Evolutionary conservation across 2,329 filamentous ascomycete species (phyloP).

Genomic region (Tolypocladium guangdongense): DNA sequence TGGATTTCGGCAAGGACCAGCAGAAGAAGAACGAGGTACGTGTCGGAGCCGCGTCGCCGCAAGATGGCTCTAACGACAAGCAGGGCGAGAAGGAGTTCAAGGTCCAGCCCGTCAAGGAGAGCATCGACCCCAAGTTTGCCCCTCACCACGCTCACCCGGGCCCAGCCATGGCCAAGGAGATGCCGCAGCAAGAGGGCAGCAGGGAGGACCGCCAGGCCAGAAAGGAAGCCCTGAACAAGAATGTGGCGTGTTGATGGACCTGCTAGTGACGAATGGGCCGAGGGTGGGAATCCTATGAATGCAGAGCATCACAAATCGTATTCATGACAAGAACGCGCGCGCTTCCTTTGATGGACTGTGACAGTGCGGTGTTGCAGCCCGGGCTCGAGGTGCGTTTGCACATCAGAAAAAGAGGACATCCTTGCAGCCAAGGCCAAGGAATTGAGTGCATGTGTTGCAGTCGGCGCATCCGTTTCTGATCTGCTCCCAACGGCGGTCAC

Average conservation of each 20-base stretch:
- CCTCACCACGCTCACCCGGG: slow-evolving; percentile 46
- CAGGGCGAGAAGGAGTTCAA: slow-evolving; percentile 33
- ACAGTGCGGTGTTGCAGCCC: not conserved
- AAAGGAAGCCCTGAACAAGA: slow-evolving; percentile 55
- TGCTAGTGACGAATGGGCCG: not conserved
- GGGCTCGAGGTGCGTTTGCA: too few relatives aligned
- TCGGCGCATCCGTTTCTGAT: too few relatives aligned
- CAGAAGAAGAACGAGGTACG: slow-evolving; percentile 8
- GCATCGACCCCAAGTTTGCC: slow-evolving; percentile 34
- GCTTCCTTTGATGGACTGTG: not conserved
- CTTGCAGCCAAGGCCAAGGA: too few relatives aligned
- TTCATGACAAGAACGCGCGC: not conserved
- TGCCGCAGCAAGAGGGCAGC: slow-evolving; percentile 46
- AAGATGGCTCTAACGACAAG: slow-evolving; percentile 12
- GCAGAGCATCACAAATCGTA: not conserved
- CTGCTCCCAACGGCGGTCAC: too few relatives aligned
- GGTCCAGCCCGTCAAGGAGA: slow-evolving; percentile 33
- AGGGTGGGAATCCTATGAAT: not conserved
- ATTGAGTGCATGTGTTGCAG: too few relatives aligned
- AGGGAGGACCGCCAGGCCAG: slow-evolving; percentile 59
- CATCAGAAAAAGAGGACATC: too few relatives aligned
- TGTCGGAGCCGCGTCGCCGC: slow-evolving; percentile 13
- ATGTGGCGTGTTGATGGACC: not conserved
- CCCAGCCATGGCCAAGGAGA: slow-evolving; percentile 42
- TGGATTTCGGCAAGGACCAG: slow-evolving; percentile 11